phyloP scores from a whole-genome alignment of 2,329 filamentous ascomycete genomes.

The Scytalidium sp. region DNA sequence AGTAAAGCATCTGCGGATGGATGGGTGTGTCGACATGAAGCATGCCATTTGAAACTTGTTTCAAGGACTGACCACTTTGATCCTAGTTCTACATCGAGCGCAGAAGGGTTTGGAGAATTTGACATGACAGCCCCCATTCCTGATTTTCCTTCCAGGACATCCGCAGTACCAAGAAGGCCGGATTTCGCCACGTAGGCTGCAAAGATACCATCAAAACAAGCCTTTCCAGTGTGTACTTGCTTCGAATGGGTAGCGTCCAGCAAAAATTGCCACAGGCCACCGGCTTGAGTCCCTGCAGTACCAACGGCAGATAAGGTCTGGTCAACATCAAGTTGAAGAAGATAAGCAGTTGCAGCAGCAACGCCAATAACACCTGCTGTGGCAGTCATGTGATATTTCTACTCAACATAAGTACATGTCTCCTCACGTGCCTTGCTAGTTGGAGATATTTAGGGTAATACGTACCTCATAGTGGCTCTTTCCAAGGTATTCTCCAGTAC shows the following conservation, averaged over 20 bases:
- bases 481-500: constrained; percentile 26
- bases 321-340: constrained; percentile 20
- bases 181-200: constrained; percentile 28
- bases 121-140: background rate
- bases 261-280: constrained; percentile 30
- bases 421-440: no score
- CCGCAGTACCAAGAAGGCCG: constrained; percentile 23
- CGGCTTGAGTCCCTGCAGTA: constrained; percentile 30
- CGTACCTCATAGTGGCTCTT: constrained; percentile 31
- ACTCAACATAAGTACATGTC: background rate
- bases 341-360: constrained; percentile 24
- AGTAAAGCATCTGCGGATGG: constrained; percentile 28
- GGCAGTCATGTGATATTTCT: constrained; percentile 1
- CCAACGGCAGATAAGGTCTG: constrained; percentile 26
- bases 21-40: constrained; percentile 30
- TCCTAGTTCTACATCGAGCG: constrained; percentile 26
- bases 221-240: constrained; percentile 29
- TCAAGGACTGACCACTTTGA: constrained; percentile 21
- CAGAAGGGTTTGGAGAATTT: constrained; percentile 10
- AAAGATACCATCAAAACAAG: constrained; percentile 30
- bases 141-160: constrained; percentile 12
- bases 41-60: constrained; percentile 33
- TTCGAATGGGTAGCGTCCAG: constrained; percentile 29
- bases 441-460: no score
- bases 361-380: constrained; percentile 1